Percentiles rank a stretch among this genome's conserved stretches.
Conservation (phyloP, 768 basidiomycete genomes). For the Suillus weaverae region DNA sequence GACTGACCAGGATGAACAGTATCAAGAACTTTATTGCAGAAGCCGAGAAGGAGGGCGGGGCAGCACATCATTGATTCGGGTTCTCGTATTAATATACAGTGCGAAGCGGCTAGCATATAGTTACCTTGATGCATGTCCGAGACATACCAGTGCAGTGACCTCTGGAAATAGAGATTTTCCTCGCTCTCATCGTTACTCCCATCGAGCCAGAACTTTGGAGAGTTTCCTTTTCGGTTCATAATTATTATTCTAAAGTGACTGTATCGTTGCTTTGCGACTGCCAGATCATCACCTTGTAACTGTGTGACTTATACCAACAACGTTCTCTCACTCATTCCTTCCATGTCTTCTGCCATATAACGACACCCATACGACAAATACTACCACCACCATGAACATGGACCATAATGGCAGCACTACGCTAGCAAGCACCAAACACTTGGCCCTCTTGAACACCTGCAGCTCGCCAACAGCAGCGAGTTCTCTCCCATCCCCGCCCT, state of each 20-base stretch:
- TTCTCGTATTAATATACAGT: not conserved
- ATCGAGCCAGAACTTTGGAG: not conserved
- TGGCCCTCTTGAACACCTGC: not conserved
- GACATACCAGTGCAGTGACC: constrained; percentile 2
- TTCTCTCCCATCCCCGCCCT: constrained; percentile 2
- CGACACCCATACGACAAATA: not conserved
- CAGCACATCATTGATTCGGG: constrained; percentile 28
- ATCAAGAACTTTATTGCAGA: constrained; percentile 80
- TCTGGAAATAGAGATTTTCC: not conserved
- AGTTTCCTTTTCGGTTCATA: not conserved
- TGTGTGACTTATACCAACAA: not conserved
- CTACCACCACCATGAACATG: not conserved
- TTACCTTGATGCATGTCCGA: not conserved
- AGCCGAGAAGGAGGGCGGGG: constrained; percentile 74
- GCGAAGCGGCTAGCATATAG: not conserved
- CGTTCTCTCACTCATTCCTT: not conserved
- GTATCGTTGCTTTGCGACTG: constrained; percentile 3
- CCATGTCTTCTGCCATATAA: not conserved
- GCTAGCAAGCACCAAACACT: not conserved
- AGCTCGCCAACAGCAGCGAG: not conserved
- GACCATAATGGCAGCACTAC: not conserved
- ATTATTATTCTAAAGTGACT: not conserved
- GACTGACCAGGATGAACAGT: constrained; percentile 57
- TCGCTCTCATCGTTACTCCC: not conserved
- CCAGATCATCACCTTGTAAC: not conserved